Base-by-base conservation (phyloP, 2,329 filamentous ascomycete species). In the Alternaria angustiovoidea region DNA sequence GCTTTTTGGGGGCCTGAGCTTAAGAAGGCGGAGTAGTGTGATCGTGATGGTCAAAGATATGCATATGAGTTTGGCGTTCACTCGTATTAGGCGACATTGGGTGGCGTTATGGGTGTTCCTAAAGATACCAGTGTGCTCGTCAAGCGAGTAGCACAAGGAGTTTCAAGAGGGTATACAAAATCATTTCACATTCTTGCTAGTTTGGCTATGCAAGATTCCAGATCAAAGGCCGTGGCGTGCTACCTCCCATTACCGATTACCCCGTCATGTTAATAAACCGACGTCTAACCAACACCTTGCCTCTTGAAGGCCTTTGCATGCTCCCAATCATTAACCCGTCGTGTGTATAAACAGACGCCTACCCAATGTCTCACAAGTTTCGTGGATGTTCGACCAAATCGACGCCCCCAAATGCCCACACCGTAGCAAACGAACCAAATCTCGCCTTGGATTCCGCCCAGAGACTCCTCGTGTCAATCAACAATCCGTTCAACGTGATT, bases 1-100 rank as follows among this genome's bases (percentile, higher is more conserved):
- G 81, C 83, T 16, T 75, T 84, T 74, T 84, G 77, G 81, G 82
- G 76, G 59, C 79, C 75, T 8, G 73, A 75, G 47, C 54, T 78
- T 47, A 74, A 39, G 48, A 64, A 53, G 26, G 36, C 26, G 18
- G 51, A 44, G 22, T 53, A 59, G 12, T 2, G 0, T 4, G 0
- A 3, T 12, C 0, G 2, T 2, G 18, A 34, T 8, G 12, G 6
- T 4, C 18, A 26, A 5, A 2, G 30, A 36, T 3, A 16, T 49
- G 46, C 46, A 49, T 14, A 53, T 16, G 2, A 24, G 3, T 2
- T 20, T 28, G 49, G 49, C 39, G 49, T 52, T 52, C 12, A 26
- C 16, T 24, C 20, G 9, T 5, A 36, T 5, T 2, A 12, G 30
- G 16, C 20, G 16, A 30, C 41, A 54, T 54, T 34, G 28, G n/a